A percentile compares a stretch with the other conserved stretches of the same genome.
Conservation (phyloP, 257 asterid genomes). For the Salvia miltiorrhiza region DNA sequence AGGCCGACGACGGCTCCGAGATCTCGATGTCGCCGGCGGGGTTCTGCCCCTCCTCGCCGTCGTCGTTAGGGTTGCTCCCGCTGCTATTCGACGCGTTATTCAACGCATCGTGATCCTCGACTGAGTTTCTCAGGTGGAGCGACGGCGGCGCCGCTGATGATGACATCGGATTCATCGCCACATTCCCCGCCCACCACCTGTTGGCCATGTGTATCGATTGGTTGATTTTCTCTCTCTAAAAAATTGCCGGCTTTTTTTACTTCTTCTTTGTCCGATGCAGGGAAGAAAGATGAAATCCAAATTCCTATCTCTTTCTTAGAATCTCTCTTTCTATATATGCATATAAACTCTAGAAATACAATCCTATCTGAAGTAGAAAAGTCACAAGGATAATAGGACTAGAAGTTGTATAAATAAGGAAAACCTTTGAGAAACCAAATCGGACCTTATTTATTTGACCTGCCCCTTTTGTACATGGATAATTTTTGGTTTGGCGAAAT, state of each 20-base stretch:
- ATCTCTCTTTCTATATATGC: not conserved
- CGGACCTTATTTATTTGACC: too few relatives aligned
- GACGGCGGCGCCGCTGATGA: conserved; percentile 32
- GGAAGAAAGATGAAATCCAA: too few relatives aligned
- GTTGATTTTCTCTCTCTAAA: conserved; percentile 14
- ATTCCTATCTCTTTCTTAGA: conserved; percentile 1
- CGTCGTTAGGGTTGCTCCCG: conserved; percentile 43
- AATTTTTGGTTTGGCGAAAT: too few relatives aligned
- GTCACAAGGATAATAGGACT: too few relatives aligned
- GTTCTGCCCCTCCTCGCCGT: conserved; percentile 37
- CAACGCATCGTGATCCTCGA: conserved; percentile 31
- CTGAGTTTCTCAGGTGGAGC: conserved; percentile 42
- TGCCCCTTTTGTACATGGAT: too few relatives aligned
- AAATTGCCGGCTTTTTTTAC: not conserved
- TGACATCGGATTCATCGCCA: conserved; percentile 53
- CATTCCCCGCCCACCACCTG: conserved; percentile 78
- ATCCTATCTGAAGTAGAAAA: not conserved
- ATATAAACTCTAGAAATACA: conserved; percentile 2
- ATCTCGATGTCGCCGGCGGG: conserved; percentile 44
- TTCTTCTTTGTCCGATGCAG: not conserved
- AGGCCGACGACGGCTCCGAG: conserved; percentile 41
- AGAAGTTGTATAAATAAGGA: too few relatives aligned
- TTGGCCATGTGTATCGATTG: conserved; percentile 41
- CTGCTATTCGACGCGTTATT: conserved; percentile 38
- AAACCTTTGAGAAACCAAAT: too few relatives aligned